Percentiles rank a stretch among this genome's conserved stretches.
These are phyloP conservation scores for Fusarium cyanostomum DNA, from an alignment of 2,329 filamentous ascomycete genomes.

Conservation along the genomic window DNA sequence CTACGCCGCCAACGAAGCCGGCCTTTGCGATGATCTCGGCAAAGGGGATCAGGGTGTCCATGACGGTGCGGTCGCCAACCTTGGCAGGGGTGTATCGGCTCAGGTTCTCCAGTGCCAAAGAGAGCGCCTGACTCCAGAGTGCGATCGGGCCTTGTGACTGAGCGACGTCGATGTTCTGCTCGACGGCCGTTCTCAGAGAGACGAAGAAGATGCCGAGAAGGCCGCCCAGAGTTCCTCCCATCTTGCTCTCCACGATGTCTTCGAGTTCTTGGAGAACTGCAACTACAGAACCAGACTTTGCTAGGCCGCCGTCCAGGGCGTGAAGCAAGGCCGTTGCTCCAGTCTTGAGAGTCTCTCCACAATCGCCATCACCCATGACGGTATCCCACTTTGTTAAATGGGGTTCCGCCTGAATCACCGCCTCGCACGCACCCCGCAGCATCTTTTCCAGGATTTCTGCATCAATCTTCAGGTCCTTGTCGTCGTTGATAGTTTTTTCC, in stretches of 20 bases:
- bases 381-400: conserved; percentile 71
- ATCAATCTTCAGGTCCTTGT: conserved; percentile 61
- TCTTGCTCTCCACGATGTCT: conserved; percentile 64
- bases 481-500: conserved; percentile 49
- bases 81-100: conserved; percentile 63
- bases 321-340: conserved; percentile 61
- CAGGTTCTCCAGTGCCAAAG: conserved; percentile 57
- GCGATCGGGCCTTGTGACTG: conserved; percentile 46
- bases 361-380: conserved; percentile 72
- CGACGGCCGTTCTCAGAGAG: conserved; percentile 55
- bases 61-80: conserved; percentile 65
- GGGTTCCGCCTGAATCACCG: conserved; percentile 66
- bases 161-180: conserved; percentile 47
- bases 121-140: conserved; percentile 56
- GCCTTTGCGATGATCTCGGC: conserved; percentile 57
- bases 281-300: conserved; percentile 55
- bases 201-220: conserved; percentile 66
- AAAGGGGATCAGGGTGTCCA: conserved; percentile 67
- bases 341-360: conserved; percentile 68
- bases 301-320: conserved; percentile 54
- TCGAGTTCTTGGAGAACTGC: conserved; percentile 60
- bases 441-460: conserved; percentile 61
- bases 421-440: conserved; percentile 63
- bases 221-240: conserved; percentile 63
- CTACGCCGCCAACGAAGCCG: conserved; percentile 64